Conservation (phyloP, 768 basidiomycete species). For the Albatrellus ellisii region DNA sequence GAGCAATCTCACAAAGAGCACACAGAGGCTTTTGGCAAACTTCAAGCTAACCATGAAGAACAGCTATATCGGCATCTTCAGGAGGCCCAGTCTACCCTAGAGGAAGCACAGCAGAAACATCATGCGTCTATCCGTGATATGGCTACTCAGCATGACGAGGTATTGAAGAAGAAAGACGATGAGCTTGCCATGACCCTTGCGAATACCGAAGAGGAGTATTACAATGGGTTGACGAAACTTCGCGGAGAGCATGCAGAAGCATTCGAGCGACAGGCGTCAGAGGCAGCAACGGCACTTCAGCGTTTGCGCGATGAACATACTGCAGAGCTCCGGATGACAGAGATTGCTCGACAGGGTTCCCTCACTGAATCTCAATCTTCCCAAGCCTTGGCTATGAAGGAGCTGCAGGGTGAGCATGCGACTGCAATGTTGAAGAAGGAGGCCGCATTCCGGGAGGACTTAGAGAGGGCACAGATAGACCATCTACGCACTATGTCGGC, state of each 20-base stretch:
- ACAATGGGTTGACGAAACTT: conserved; percentile 66
- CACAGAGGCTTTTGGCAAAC: conserved; percentile 43
- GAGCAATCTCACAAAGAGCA: conserved; percentile 38
- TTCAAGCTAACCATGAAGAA: conserved; percentile 26
- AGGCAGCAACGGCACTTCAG: conserved; percentile 49
- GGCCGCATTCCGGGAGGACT: conserved; percentile 44
- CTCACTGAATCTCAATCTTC: conserved; percentile 64
- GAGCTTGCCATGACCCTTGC: conserved; percentile 42
- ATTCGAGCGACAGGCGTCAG: conserved; percentile 46
- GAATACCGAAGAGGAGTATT: conserved; percentile 70
- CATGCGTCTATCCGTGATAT: conserved; percentile 35
- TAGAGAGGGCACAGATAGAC: conserved; percentile 51
- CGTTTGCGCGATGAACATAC: conserved; percentile 68
- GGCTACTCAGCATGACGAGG: conserved; percentile 38
- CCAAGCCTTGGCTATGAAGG: conserved; percentile 43
- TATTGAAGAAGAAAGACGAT: conserved; percentile 48
- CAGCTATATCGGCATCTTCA: conserved; percentile 37
- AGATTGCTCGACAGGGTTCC: conserved; percentile 63
- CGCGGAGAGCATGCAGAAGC: conserved; percentile 58
- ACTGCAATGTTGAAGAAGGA: conserved; percentile 58
- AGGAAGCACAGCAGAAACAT: conserved; percentile 38
- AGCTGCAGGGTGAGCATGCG: conserved; percentile 61
- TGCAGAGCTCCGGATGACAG: conserved; percentile 55
- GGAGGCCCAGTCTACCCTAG: conserved; percentile 37
- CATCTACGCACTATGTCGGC: conserved; percentile 39